Base-by-base conservation (phyloP, 2,329 filamentous ascomycete genomes). In the Colletotrichum musae region DNA sequence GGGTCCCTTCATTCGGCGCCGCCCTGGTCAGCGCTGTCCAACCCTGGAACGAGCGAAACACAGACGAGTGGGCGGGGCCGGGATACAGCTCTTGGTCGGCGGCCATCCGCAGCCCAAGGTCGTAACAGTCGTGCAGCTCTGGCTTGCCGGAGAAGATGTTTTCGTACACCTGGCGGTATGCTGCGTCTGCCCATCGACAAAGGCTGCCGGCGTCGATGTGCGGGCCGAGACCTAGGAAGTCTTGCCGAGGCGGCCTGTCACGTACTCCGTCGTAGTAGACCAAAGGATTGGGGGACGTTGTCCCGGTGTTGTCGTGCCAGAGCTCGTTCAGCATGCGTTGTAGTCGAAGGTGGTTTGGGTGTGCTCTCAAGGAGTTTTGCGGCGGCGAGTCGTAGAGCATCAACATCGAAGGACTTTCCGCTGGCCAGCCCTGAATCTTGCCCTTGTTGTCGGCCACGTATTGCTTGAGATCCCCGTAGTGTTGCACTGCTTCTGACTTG, bases 181-280 rank as follows among this genome's bases (percentile, higher is more conserved):
- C 71, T 1, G 76, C 73, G 43, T 83, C 80, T 4, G 79, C 81
- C 82, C 82, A 84, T 15, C 82, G 80, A 62, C 76, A 79, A 32
- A 84, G 74, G 66, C 79, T 81, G 21, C 82, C 81, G 1, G 80
- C 82, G 70, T 84, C 82, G 50, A 84, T 82, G 64, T 84, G 82
- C 26, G 82, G 82, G 2, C 82, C 81, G 1, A 84, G 75, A 6
- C 82, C 80, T 9, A 77, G 76, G 68, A 84, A 84, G 0, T 73
- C 71, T 36, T 80, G 76, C 21, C 77, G 75, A 5, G 80, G 80
- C 4, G 79, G 76, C 10, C 82, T 77, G 64, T 80, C 78, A 15
- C 82, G 80, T 3, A 80, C 71, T 5, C 74, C 80, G 60, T 84
- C 81, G n/a, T 76, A 74, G 69, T 83, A 84, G 2, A 78, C 74